Evolutionary conservation across 768 basidiomycete genomes (phyloP), one percentile per base, ranked within the genome.

Genomic region (Leccinum sublutescens): DNA sequence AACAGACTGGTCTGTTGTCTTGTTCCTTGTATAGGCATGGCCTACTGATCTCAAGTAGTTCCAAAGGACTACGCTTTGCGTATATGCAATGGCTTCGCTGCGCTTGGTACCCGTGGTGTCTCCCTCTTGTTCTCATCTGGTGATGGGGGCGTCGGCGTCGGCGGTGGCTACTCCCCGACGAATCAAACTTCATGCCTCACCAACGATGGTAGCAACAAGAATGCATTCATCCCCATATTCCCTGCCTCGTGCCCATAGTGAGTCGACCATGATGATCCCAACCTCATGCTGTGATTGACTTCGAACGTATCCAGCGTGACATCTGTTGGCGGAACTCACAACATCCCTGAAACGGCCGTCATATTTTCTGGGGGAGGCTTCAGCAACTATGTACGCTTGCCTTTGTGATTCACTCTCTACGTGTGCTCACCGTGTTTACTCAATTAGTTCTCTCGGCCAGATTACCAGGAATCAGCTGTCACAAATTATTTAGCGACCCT

Each of bases 281-380:
- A 29, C 12, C 23, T 10, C 12, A 10, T 48, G 2, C 14, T 36
- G 21, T 34, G 12, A 63, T 36, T 1, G 8, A 9, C 9, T 34
- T 36, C 4, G 11, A 50, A 56, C 21, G 2, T 19, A 31, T 23
- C 10, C 8, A 90, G 88, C 61, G 85, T 89, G 19, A 92, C 89
- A 4, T 61, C 85, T 3, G 88, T 92, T 3, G 89, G 89, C 7
- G 89, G 83, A 9, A 90, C 89, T 1, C 71, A 70, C 23, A 61
- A 73, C 43, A 72, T 87, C 52, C 88, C 86, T 0, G 89, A 91
- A 68, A 77, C 77, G 14, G 84, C 83, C 0, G 81, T 79, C 0
- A 68, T 54, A 62, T 86, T 89, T 75, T 88, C 86, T 12, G 86
- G 87, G 1, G 89, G 89, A 33, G 88, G 89, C 3, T 91, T 90